A percentile compares a stretch with the other conserved stretches of the same genome.
phyloP scores from a whole-genome alignment of 345 rosid species.

The Reutealis trisperma region DNA sequence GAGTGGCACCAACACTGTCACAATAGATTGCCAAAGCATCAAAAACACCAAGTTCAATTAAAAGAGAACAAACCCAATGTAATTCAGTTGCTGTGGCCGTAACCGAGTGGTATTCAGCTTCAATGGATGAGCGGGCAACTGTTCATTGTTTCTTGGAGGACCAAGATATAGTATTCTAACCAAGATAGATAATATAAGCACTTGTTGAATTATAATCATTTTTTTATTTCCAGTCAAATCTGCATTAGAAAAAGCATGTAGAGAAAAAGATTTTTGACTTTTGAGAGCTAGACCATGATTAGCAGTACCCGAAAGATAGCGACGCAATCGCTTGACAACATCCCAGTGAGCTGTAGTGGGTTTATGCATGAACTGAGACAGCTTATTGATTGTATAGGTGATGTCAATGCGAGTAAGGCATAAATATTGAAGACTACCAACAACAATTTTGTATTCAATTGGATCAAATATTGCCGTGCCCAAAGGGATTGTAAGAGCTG shows the following conservation, averaged over 20 bases:
- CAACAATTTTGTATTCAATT: background rate
- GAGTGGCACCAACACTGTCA: no score
- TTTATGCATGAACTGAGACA: conserved; percentile 6
- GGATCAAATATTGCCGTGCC: background rate
- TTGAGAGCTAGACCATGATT: background rate
- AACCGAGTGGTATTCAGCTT: no score
- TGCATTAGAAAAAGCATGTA: background rate
- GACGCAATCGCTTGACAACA: background rate
- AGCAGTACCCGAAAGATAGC: background rate
- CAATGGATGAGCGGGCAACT: no score
- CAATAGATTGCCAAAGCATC: no score
- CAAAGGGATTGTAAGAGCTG: background rate
- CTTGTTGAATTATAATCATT: background rate
- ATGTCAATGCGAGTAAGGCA: background rate
- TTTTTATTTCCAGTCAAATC: background rate
- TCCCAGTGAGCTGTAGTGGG: background rate
- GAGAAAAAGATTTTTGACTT: no score
- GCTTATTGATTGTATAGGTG: background rate
- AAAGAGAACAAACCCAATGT: no score
- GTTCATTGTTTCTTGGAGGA: no score
- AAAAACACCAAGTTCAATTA: no score
- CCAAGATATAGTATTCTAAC: no score
- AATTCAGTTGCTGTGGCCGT: no score
- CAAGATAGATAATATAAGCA: no score
- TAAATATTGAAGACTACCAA: conserved; percentile 2